Conservation (phyloP, 2,329 filamentous ascomycete species). For the Sarocladium kiliense region DNA sequence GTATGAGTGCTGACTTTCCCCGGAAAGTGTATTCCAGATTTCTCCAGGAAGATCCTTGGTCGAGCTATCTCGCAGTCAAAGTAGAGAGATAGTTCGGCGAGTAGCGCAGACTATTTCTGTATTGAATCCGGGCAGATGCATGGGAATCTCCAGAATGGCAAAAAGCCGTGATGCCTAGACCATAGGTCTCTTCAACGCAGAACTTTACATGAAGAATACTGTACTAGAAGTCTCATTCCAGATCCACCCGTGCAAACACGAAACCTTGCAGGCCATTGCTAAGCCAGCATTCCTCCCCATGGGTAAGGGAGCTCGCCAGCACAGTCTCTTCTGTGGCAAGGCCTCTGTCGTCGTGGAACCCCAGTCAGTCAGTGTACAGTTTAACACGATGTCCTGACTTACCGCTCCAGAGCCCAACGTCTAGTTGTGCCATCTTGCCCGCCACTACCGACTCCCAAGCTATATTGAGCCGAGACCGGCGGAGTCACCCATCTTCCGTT, state of each 20-base stretch:
- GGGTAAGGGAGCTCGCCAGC: constrained; percentile 49
- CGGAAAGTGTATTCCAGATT: no score
- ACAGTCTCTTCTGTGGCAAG: constrained; percentile 64
- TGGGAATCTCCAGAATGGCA: no score
- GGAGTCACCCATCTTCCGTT: constrained; percentile 75
- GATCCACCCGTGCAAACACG: constrained; percentile 34
- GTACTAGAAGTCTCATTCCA: neutral
- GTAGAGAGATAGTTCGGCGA: no score
- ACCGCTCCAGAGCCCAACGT: constrained; percentile 74
- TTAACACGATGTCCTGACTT: constrained; percentile 16
- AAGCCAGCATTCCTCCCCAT: constrained; percentile 79
- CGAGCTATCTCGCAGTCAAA: no score
- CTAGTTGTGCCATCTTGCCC: constrained; percentile 80
- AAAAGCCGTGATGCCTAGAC: no score
- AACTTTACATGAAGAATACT: no score
- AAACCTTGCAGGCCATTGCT: constrained; percentile 88
- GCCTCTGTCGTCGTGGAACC: constrained; percentile 26
- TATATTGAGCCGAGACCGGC: constrained; percentile 42
- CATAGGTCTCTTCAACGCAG: neutral
- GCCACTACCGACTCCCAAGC: constrained; percentile 48
- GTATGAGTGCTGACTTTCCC: no score
- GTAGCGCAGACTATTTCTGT: no score
- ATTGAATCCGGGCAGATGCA: no score
- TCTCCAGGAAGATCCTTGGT: no score
- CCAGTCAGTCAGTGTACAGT: neutral